Percentiles rank a stretch among this genome's conserved stretches.
Evolutionary conservation across 2,329 filamentous ascomycete species (phyloP).

Genomic region (Fusarium protoensiforme): DNA sequence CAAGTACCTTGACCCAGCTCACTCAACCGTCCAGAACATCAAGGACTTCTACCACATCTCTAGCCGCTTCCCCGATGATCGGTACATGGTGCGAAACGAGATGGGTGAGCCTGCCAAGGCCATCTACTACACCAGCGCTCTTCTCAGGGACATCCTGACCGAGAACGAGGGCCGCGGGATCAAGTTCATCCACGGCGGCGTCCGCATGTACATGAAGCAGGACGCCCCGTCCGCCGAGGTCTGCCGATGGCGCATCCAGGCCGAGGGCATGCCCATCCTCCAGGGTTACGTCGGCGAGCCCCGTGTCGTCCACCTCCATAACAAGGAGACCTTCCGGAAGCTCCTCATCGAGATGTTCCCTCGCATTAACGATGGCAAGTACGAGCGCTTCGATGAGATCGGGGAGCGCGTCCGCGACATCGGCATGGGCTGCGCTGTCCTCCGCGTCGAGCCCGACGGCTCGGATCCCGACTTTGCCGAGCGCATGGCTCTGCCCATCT

Average conservation of each 20-base stretch:
- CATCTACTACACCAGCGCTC: constrained; percentile 92
- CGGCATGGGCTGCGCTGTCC: constrained; percentile 90
- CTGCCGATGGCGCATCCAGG: constrained; percentile 95
- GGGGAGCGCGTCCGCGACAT: constrained; percentile 84
- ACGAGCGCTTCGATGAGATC: constrained; percentile 85
- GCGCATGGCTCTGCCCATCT: constrained; percentile 88
- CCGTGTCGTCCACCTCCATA: constrained; percentile 78
- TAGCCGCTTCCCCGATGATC: constrained; percentile 84
- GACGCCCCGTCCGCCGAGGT: constrained; percentile 88
- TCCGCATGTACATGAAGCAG: constrained; percentile 99
- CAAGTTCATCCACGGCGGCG: constrained; percentile 95
- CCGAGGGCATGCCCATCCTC: constrained; percentile 90
- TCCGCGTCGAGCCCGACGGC: constrained; percentile 82
- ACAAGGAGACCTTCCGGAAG: constrained; percentile 82
- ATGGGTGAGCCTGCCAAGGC: constrained; percentile 89
- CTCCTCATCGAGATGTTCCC: constrained; percentile 98
- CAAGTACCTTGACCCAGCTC: constrained; percentile 83
- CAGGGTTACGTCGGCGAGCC: constrained; percentile 88
- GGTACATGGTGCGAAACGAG: constrained; percentile 96
- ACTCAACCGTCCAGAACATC: constrained; percentile 81
- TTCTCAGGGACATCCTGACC: constrained; percentile 85
- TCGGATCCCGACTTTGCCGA: constrained; percentile 72
- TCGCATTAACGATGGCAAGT: constrained; percentile 80
- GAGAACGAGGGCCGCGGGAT: constrained; percentile 91
- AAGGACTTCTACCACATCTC: constrained; percentile 88